A percentile compares a stretch with the other conserved stretches of the same genome.
These are phyloP conservation scores for Tylopilus microsporus DNA, from an alignment of 1,284 basidiomycete species.

Conservation along the genomic window DNA sequence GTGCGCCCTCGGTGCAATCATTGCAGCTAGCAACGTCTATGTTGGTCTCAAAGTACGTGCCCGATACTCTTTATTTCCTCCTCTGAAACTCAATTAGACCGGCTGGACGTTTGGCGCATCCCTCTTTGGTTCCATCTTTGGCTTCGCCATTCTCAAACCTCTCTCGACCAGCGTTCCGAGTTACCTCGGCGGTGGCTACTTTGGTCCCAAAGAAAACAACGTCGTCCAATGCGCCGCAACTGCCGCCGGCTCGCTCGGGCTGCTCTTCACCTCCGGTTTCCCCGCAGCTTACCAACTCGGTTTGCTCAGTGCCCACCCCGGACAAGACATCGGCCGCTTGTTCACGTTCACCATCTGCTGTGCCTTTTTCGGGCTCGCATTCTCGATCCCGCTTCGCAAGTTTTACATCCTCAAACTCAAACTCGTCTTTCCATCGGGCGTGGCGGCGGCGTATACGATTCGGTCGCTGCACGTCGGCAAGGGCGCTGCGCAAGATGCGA, in stretches of 20 bases:
- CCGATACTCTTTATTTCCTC: background rate
- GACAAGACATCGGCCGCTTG: constrained; percentile 49
- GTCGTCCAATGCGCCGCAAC: constrained; percentile 14
- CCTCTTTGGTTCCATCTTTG: constrained; percentile 45
- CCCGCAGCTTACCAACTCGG: constrained; percentile 63
- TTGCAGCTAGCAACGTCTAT: constrained; percentile 64
- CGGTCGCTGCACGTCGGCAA: constrained; percentile 55
- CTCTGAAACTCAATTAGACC: constrained; percentile 31
- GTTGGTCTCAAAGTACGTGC: constrained; percentile 51
- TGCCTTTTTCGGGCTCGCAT: constrained; percentile 50
- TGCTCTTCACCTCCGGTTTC: constrained; percentile 42
- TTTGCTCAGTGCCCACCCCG: constrained; percentile 36
- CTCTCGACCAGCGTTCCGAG: constrained; percentile 47
- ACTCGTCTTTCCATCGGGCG: constrained; percentile 64
- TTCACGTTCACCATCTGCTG: constrained; percentile 48
- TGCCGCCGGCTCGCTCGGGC: constrained; percentile 55
- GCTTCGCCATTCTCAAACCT: constrained; percentile 59
- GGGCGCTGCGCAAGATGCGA: constrained; percentile 47
- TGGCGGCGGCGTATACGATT: constrained; percentile 67
- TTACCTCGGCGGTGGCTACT: constrained; percentile 53
- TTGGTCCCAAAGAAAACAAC: constrained; percentile 64
- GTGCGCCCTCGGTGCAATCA: constrained; percentile 39
- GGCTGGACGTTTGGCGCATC: constrained; percentile 63
- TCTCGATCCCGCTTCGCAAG: constrained; percentile 46
- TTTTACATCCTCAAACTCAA: constrained; percentile 66